A percentile compares a stretch with the other conserved stretches of the same genome.
Conservation (phyloP, 371 early-diverging fungal species). For the Syncephalastrum contaminatum region DNA sequence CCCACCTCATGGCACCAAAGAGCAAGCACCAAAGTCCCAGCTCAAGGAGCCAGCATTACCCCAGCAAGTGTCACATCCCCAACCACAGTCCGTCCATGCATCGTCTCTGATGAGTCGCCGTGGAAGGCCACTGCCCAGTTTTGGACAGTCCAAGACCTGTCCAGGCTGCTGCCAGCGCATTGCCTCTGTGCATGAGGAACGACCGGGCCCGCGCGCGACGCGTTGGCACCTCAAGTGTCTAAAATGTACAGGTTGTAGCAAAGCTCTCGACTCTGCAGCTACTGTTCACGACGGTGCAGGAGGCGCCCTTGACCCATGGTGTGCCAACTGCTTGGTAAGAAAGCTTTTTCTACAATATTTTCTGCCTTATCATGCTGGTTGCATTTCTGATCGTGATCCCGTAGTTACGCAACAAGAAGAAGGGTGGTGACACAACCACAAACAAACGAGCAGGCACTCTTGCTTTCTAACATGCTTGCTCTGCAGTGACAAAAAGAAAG, state of each 20-base stretch:
- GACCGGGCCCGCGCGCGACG: slow-evolving; percentile 43
- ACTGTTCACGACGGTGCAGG: slow-evolving; percentile 23
- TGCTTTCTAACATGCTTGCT: neutral
- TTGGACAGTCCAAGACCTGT: slow-evolving; percentile 34
- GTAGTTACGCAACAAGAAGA: neutral
- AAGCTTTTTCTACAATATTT: slow-evolving; percentile 11
- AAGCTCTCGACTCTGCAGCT: slow-evolving; percentile 41
- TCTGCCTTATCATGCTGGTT: too few relatives aligned
- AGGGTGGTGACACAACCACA: neutral
- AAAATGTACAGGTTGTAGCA: slow-evolving; percentile 31
- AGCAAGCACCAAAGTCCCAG: neutral
- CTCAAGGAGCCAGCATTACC: neutral
- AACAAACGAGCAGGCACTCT: neutral
- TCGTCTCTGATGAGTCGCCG: slow-evolving; percentile 39
- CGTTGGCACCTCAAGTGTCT: slow-evolving; percentile 46
- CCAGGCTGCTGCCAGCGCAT: slow-evolving; percentile 40
- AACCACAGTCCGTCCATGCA: slow-evolving; percentile 17
- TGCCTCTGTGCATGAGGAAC: slow-evolving; percentile 42
- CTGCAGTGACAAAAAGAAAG: slow-evolving; percentile 6
- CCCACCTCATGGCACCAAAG: neutral
- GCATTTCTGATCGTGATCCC: too few relatives aligned
- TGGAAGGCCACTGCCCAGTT: slow-evolving; percentile 33
- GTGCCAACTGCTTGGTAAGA: slow-evolving; percentile 39
- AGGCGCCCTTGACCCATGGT: slow-evolving; percentile 29
- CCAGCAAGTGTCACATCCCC: neutral